These are phyloP conservation scores for Ploettnerulaceae sp. DNA, from an alignment of 2,329 filamentous ascomycete genomes.

Conservation along the genomic window DNA sequence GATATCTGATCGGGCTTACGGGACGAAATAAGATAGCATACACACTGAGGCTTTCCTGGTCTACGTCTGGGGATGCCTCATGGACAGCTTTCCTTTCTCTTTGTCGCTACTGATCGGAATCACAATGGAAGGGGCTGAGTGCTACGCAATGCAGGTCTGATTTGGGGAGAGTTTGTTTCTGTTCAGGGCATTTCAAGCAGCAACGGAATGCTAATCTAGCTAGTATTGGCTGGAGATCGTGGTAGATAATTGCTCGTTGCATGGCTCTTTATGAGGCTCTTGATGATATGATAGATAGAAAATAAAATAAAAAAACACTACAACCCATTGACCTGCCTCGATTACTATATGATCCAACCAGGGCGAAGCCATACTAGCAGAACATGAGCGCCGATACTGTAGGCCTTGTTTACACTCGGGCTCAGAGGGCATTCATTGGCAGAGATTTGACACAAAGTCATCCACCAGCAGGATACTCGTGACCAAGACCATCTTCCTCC, in stretches of 20 bases:
- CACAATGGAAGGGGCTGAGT: not conserved
- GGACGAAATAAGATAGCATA: not conserved
- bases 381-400: too few relatives aligned
- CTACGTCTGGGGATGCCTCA: conserved; percentile 3
- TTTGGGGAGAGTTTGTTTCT: conserved; percentile 6
- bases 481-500: too few relatives aligned
- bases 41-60: conserved; percentile 5
- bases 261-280: conserved; percentile 6
- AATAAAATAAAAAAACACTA: conserved; percentile 11
- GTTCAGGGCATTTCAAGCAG: conserved; percentile 1
- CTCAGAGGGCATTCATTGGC: too few relatives aligned
- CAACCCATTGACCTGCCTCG: conserved; percentile 1
- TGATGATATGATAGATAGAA: conserved; percentile 5
- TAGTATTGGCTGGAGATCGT: conserved; percentile 6
- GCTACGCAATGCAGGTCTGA: not conserved
- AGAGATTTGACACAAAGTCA: too few relatives aligned
- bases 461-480: too few relatives aligned
- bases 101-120: conserved; percentile 9
- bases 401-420: too few relatives aligned
- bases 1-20: conserved; percentile 3
- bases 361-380: too few relatives aligned
- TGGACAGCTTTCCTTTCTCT: not conserved
- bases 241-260: conserved; percentile 9
- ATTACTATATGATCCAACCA: not conserved
- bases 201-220: conserved; percentile 2